phyloP scores from a whole-genome alignment of 306 rosid species.

The Casuarina glauca region DNA sequence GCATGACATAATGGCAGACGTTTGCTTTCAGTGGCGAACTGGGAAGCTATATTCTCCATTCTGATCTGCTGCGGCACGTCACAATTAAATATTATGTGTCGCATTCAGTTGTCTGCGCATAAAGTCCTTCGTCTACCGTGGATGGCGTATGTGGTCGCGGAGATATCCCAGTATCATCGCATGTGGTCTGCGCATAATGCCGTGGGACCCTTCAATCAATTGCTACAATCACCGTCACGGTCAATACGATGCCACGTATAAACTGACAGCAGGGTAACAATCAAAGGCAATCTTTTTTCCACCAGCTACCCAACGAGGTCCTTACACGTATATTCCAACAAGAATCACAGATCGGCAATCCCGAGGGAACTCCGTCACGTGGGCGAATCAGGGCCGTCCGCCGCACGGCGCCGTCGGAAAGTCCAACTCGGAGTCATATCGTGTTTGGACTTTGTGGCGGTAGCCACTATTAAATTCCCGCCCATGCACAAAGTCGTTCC shows the following conservation, averaged over 20 bases:
- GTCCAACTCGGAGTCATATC: not conserved
- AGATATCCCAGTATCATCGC: not conserved
- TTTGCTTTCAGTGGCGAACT: not conserved
- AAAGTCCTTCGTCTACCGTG: not conserved
- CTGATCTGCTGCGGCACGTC: not conserved
- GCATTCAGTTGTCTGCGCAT: not conserved
- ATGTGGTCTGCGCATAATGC: not conserved
- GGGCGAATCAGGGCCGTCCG: not conserved
- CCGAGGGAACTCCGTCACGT: not conserved
- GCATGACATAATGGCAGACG: not conserved
- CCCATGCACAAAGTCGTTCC: not conserved
- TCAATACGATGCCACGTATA: not conserved
- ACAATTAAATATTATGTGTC: not conserved
- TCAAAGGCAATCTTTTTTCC: not conserved
- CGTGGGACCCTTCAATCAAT: not conserved
- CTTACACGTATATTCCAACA: not conserved
- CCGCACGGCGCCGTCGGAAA: not conserved
- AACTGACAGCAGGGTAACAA: not conserved
- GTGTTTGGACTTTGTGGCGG: slow-evolving; percentile 17
- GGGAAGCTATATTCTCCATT: too few relatives aligned
- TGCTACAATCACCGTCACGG: not conserved
- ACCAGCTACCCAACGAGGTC: not conserved
- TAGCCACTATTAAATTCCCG: not conserved
- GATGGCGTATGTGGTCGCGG: not conserved
- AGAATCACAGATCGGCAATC: not conserved